Evolutionary conservation across 2,329 filamentous ascomycete species (phyloP), one percentile per base, ranked within the genome.

Genomic region (Chaetomiaceae sp.): DNA sequence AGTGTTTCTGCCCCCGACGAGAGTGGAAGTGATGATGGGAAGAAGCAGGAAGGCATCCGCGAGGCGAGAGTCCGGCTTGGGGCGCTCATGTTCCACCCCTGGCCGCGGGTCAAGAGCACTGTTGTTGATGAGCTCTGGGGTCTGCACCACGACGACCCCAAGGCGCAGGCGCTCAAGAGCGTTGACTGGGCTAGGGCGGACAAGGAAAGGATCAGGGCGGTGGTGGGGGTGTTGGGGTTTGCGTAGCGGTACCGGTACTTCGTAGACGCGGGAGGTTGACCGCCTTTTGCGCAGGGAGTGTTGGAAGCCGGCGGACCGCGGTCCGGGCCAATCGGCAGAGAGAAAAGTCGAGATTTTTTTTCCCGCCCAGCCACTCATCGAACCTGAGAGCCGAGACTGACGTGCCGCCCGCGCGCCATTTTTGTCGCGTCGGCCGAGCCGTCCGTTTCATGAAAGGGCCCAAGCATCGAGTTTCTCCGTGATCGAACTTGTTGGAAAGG

Each of bases 41-140:
- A 63, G 53, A 66, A 69, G n/a, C 67, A 78, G n/a, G 69, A 74
- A 22, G 72, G 73, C 1, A 71, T 81, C 7, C 70, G 72, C 8
- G 73, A 74, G 53, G 87, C 86, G 3, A 69, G 84, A 50, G 83
- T 79, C 65, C 88, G 91, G 67, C 72, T 96, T 37, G 80, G 80
- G 0, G 83, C 80, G 20, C 81, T 96, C 74, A 73, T 96, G 58
- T 70, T 83, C 53, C 92, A 96, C 72, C 89, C 89, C 1, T 96
- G 89, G 76, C 90, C 91, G 6, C 81, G 81, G 63, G 83, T 95
- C 61, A 72, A 84, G 56, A 79, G 70, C 56, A 67, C 75, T 42
- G 82, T 82, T 15, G 76, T 82, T 4, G 83, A 87, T 61, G 80
- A 82, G 68, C 66, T 86, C 31, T 86, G 79, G 80, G 71, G 66